Evolutionary conservation across 352 stramenopile genomes (phyloP), one percentile per base, ranked within the genome.

Genomic region (Phytophthora colocasiae): DNA sequence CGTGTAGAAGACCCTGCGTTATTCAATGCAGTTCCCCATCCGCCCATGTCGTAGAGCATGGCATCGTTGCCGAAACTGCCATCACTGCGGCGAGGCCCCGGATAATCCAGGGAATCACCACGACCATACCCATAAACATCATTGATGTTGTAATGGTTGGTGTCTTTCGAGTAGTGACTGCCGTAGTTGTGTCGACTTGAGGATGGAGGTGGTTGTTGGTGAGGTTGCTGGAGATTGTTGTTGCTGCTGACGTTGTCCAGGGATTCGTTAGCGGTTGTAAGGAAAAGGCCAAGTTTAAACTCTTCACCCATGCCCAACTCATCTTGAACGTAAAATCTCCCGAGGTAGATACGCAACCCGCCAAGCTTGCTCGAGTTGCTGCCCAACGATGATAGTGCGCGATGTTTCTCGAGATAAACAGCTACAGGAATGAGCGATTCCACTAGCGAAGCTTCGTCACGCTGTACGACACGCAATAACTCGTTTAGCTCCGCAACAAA

Each of bases 401-500:
- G 78, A 40, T 85, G 80, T 14, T 78, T 78, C 39, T 93, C 85
- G 1, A 91, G 66, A 38, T 88, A 93, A 55, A 76, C 67, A 1
- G 85, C 81, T 10, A 91, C 85, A 24, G 81, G 81, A 44, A 88
- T 63, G 2, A 93, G 77, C 24, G 81, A 85, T 51, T 89, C 73
- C 11, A 90, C 73, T 11, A 90, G 55, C 8, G 59, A 73, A 52
- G 64, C 58, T 58, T 85, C 76, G 27, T 90, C 69, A n/a, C 81
- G 78, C 39, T 85, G 71, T 15, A 95, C 85, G 11, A 92, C 73
- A 4, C 87, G 84, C 32, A 95, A 60, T 6, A 95, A 50, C 38
- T 87, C 82, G 50, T 95, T 95, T 1, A 95, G 65, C 52, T 95
- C 87, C 0, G 84, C 85, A 40, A 95, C 85, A 62, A 95, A 90